Evolutionary conservation across 139 green algal genomes (phyloP), one percentile per base, ranked within the genome.

Genomic region (Microglena sp.): DNA sequence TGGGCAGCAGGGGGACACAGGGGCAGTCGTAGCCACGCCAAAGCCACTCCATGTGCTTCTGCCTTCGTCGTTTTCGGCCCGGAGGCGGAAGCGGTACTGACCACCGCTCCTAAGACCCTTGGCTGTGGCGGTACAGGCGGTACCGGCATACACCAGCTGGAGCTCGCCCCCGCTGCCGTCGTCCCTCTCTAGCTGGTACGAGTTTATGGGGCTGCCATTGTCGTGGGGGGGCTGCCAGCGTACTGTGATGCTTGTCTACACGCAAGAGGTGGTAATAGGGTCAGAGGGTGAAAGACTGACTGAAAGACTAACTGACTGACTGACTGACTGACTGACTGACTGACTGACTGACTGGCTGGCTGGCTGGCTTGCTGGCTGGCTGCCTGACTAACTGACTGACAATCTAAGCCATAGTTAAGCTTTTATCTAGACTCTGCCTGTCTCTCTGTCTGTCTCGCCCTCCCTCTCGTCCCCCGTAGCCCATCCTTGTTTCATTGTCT

Each of bases 131-230:
- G 28, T 54, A 8, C 45, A 43, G 31, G 62, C 60, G 5, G 67
- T 43, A 1, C 80, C 66, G 3, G 64, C 70, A 55, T 84, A 84
- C 3, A 56, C 69, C 5, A 70, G 68, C 24, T 55, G 45, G 54
- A 87, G 89, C 18, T 78, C 64, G 27, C 69, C 64, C 32, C 46
- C 60, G 2, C 15, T 24, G n/a, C 81, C 81, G 8, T 93, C 76
- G 60, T 85, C 79, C 46, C 83, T 69, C 60, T 90, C 76, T 54
- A 93, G 45, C n/a, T 66, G 43, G 45, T 90, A 91, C n/a, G 46
- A 29, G 8, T 46, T 77, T 40, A 91, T 67, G 18, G 66, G 55
- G 15, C 73, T 64, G 44, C 83, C 85, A 33, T 86, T 85, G 62
- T 81, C 76, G 1, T 40, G 2, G 1, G 80, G 74, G 1, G 71